These are phyloP conservation scores for Rhodamnia rubescens DNA, from an alignment of 345 rosid species.

Conservation along the genomic window DNA sequence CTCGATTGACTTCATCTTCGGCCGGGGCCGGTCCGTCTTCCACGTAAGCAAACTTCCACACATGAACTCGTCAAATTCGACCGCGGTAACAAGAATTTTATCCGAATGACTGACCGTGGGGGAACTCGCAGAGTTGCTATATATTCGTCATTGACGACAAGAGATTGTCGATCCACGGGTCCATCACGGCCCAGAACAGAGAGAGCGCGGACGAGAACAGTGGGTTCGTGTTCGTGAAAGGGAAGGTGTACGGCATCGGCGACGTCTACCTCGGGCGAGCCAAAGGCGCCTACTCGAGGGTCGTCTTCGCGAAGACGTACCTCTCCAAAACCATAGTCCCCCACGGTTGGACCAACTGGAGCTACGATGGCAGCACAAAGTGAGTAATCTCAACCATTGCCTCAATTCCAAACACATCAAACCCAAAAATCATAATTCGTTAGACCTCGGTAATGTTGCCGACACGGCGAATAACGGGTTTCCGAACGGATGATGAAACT, in stretches of 20 bases:
- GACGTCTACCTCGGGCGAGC: slow-evolving; percentile 64
- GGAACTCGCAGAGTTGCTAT: slow-evolving; percentile 44
- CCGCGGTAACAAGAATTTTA: background rate
- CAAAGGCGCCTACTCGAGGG: slow-evolving; percentile 67
- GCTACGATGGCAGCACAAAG: slow-evolving; percentile 48
- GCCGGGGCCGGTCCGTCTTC: slow-evolving; percentile 72
- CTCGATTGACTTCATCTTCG: slow-evolving; percentile 90
- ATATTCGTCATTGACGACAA: slow-evolving; percentile 63
- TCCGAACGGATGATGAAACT: background rate
- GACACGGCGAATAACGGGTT: background rate
- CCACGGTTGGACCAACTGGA: slow-evolving; percentile 83
- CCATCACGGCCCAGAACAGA: slow-evolving; percentile 76
- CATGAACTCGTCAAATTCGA: too few species aligned
- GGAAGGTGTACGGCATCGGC: slow-evolving; percentile 64
- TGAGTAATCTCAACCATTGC: slow-evolving; percentile 11
- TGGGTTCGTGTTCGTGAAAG: slow-evolving; percentile 65
- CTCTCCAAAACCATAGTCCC: slow-evolving; percentile 64
- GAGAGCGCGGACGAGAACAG: slow-evolving; percentile 32
- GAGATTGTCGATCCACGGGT: slow-evolving; percentile 60
- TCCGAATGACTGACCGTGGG: background rate
- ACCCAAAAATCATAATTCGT: background rate
- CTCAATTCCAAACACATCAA: background rate
- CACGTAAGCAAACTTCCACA: slow-evolving; percentile 18
- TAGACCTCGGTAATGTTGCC: background rate
- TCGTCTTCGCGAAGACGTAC: slow-evolving; percentile 50